Evolutionary conservation across 2,329 filamentous ascomycete species (phyloP), one percentile per base, ranked within the genome.

Genomic region (Thermochaetoides dissita): DNA sequence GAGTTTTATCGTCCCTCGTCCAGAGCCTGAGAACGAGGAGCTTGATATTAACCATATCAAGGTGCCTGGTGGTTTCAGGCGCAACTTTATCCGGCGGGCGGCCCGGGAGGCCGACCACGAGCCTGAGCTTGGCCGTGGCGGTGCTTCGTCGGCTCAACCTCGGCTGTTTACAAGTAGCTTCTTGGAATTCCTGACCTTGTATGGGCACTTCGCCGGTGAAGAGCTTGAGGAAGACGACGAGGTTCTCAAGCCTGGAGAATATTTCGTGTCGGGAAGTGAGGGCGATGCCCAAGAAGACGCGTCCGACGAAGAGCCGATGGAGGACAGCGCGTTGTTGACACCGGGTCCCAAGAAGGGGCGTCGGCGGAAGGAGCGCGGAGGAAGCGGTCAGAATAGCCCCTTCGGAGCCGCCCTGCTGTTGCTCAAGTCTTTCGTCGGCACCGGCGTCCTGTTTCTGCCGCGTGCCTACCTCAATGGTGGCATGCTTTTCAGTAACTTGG

Each of bases 351-450:
- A 24, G 17, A 24, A 24, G 17, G 17, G 17, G 5, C 72, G 75
- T 53, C 76, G 79, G 46, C 81, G 76, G 63, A 89, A 86, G 66
- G 69, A 75, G 40, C 80, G 84, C 35, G 74, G 79, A 40, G 75
- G 77, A 24, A 77, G 73, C 46, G 85, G 88, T 34, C 87, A 79
- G 41, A 88, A 85, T 53, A 82, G 76, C 39, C 79, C 84, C 3
- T 79, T 78, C 49, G 84, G 83, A 47, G 89, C 91, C 8, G 80
- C 84, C 8, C 63, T 95, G 52, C 71, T 98, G 41, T 69, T 98
- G 35, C 76, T 98, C 51, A 98, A 98, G 67, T 96, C 89, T 0
- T 98, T 98, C 57, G 91, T 98, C 38, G 91, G 93, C 12, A 98
- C 91, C 0, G 89, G 89, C 43, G 89, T 96, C 7, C 69, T 96